Base-by-base conservation (phyloP, 495 filamentous ascomycete genomes). In the Neurospora sp. region DNA sequence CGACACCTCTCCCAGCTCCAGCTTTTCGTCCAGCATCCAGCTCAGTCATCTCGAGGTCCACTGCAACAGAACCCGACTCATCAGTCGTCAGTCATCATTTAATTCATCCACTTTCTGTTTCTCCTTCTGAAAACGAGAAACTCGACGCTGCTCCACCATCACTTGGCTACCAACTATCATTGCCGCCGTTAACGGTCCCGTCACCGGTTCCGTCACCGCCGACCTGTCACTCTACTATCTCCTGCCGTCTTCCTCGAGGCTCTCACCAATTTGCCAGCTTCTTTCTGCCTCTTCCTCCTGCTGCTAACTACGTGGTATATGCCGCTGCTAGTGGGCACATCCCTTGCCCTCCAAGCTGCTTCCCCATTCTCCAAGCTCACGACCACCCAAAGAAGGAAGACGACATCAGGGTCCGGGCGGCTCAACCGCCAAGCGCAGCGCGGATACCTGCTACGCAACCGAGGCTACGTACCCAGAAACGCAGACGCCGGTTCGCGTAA, bases 401-500 rank as follows among this genome's bases (percentile, higher is more conserved):
- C 38, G 37, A 70, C 66, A 39, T 70, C 66, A 70, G 36, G 71
- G 54, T 34, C 34, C n/a, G 59, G 24, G 34, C 36, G 37, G 36
- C 71, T 69, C 71, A 69, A 31, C 36, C 34, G 39, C 71, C 24
- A 40, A 28, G 66, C 31, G 34, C 34, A 36, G 38, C 71, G 31
- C 48, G 70, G 28, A 43, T 71, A 43, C 28, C 28, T 71, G 24
- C 38, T n/a, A 39, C 36, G 43, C 37, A 24, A 36, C 31, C 31
- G 24, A 45, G 43, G 40, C 40, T 45, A 24, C 31, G 31, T 72
- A 28, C 37, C 36, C 48, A 69, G 71, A 24, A 69, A 69, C 48
- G 43, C 48, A 66, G 36, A 66, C 54, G 28, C 71, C 71, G 40
- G 71, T 37, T 43, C 71, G 71, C 71, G 71, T 72, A 69, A 70